Conservation (phyloP, 2,329 filamentous ascomycete species). For the Lecanicillium sp. region DNA sequence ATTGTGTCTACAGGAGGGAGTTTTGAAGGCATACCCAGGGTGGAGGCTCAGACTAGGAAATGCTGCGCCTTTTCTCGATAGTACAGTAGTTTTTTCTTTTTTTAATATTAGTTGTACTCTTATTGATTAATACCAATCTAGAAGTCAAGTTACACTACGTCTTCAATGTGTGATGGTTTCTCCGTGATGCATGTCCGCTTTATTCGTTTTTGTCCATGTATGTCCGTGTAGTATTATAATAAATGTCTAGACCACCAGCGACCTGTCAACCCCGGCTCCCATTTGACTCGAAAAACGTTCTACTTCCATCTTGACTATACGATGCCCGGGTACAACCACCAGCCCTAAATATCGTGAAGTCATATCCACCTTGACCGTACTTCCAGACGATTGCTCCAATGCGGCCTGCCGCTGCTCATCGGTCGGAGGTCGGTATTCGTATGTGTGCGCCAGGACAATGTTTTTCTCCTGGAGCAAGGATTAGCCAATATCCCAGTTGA, state of each 20-base stretch:
- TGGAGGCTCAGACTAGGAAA: conserved; percentile 1
- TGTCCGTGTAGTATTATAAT: neutral
- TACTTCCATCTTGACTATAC: conserved; percentile 81
- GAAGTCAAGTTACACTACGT: neutral
- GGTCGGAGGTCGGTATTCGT: conserved; percentile 79
- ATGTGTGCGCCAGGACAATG: conserved; percentile 74
- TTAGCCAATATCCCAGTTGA: too few relatives aligned
- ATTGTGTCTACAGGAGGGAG: conserved; percentile 1
- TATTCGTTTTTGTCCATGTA: too few relatives aligned
- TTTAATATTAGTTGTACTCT: conserved; percentile 12
- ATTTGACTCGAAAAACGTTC: conserved; percentile 63
- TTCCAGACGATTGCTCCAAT: conserved; percentile 23
- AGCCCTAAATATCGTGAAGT: conserved; percentile 80
- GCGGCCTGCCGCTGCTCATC: conserved; percentile 33
- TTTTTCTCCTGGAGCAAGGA: conserved; percentile 65
- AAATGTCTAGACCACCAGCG: conserved; percentile 4
- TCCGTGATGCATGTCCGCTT: too few relatives aligned
- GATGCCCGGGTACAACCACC: conserved; percentile 78
- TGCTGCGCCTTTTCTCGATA: conserved; percentile 6
- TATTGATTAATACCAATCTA: conserved; percentile 18
- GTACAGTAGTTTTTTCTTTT: conserved; percentile 9
- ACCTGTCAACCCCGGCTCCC: conserved; percentile 10
- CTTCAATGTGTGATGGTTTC: too few relatives aligned
- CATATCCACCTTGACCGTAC: conserved; percentile 58
- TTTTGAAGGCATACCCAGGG: conserved; percentile 8